phyloP scores from a whole-genome alignment of 1,139 yeast genomes.

The Arxiozyma slooffiae region DNA sequence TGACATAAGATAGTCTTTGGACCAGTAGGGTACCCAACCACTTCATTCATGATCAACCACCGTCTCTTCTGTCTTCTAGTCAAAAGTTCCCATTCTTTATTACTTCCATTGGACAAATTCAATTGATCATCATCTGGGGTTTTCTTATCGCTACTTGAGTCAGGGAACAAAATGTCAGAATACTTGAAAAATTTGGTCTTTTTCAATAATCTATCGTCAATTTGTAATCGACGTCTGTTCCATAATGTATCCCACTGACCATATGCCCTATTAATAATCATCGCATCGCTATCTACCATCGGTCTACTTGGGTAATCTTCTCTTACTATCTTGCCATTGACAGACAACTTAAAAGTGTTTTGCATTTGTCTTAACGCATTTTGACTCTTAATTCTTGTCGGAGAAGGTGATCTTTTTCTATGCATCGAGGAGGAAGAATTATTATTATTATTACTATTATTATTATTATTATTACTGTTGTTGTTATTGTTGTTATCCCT shows the following conservation, averaged over 20 bases:
- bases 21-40: constrained; percentile 27
- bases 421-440: not conserved
- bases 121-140: not conserved
- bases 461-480: too few species aligned
- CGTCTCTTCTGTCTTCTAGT: constrained; percentile 21
- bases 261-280: constrained; percentile 22
- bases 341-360: constrained; percentile 15
- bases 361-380: constrained; percentile 6
- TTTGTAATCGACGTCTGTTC: constrained; percentile 13
- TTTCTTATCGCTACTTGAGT: not conserved
- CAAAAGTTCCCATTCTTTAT: constrained; percentile 21
- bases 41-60: constrained; percentile 18
- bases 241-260: constrained; percentile 19
- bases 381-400: not conserved
- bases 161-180: constrained; percentile 18
- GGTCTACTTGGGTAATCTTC: constrained; percentile 29
- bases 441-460: not conserved
- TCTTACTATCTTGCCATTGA: constrained; percentile 24
- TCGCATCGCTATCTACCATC: constrained; percentile 22
- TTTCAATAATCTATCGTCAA: constrained; percentile 16
- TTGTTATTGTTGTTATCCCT: too few species aligned
- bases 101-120: constrained; percentile 1
- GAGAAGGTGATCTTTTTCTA: not conserved
- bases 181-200: constrained; percentile 14
- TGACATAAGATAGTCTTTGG: constrained; percentile 53